Percentiles rank a stretch among this genome's conserved stretches.
Evolutionary conservation across 2,329 filamentous ascomycete species (phyloP).

Genomic region (Alternaria incomplexa): DNA sequence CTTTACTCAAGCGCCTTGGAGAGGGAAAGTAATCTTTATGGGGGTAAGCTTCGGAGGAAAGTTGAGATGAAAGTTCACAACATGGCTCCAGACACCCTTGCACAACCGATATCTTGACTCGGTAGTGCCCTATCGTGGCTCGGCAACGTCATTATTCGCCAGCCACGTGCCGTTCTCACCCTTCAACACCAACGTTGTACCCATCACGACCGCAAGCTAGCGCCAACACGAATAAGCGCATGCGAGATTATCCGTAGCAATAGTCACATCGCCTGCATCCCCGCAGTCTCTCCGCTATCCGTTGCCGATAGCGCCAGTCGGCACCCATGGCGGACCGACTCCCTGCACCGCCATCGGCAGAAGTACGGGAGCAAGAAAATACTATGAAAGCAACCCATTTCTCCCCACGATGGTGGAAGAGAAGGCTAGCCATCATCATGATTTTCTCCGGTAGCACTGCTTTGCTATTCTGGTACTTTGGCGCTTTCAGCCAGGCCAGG

Average conservation of each 20-base stretch:
- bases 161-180: conserved; percentile 1
- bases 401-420: conserved; percentile 23
- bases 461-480: conserved; percentile 32
- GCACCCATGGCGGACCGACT: conserved; percentile 17
- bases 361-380: background rate
- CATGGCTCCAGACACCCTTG: background rate
- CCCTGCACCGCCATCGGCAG: conserved; percentile 4
- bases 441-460: conserved; percentile 26
- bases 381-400: conserved; percentile 12
- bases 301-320: conserved; percentile 1
- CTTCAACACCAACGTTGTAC: conserved; percentile 10
- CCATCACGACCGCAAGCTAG: conserved; percentile 7
- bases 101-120: background rate
- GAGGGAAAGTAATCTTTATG: background rate
- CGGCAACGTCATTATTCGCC: conserved; percentile 9
- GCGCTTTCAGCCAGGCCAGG: conserved; percentile 20
- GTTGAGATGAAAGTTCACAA: background rate
- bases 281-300: conserved; percentile 9
- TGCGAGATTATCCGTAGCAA: background rate
- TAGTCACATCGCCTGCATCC: conserved; percentile 5
- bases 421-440: conserved; percentile 22
- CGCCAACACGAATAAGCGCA: conserved; percentile 1
- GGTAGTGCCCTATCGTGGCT: background rate
- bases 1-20: background rate
- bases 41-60: background rate